Evolutionary conservation across 2,329 filamentous ascomycete species (phyloP).

Genomic region (Verticillium albo-atrum): DNA sequence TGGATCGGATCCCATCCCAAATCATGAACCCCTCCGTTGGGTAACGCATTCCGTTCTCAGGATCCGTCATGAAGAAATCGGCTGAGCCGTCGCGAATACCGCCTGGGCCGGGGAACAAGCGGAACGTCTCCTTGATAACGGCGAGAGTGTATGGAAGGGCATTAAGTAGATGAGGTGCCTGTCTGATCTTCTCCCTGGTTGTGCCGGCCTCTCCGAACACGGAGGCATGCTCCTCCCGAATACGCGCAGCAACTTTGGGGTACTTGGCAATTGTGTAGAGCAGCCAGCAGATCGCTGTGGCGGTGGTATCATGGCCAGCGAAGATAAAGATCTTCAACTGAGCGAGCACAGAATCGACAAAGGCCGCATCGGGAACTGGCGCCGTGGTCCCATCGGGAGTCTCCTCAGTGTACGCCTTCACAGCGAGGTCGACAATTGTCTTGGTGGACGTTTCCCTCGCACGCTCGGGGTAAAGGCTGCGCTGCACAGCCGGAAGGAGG

Average conservation of each 20-base stretch:
- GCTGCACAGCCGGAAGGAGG: constrained; percentile 3
- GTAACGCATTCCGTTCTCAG: constrained; percentile 32
- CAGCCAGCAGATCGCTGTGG: constrained; percentile 26
- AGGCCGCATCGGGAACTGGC: not conserved
- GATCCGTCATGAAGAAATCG: constrained; percentile 35
- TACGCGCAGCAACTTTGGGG: constrained; percentile 14
- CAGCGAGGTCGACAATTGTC: constrained; percentile 21
- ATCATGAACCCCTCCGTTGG: constrained; percentile 40
- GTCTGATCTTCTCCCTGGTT: not conserved
- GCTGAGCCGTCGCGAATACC: constrained; percentile 32
- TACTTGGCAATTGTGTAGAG: constrained; percentile 16
- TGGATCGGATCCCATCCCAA: constrained; percentile 23
- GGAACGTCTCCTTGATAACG: constrained; percentile 50
- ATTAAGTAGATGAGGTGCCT: constrained; percentile 1
- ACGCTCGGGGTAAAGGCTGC: not conserved
- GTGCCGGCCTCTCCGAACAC: constrained; percentile 15
- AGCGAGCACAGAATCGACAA: constrained; percentile 19
- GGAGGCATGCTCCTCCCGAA: constrained; percentile 22
- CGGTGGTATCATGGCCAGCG: constrained; percentile 32
- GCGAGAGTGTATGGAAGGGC: constrained; percentile 24
- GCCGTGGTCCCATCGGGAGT: no score
- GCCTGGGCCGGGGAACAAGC: constrained; percentile 47
- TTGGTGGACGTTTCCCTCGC: not conserved
- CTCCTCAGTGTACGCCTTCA: constrained; percentile 4
- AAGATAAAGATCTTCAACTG: constrained; percentile 32